These are phyloP conservation scores for Gomphus sp. DNA, from an alignment of 1,284 basidiomycete species.

Conservation along the genomic window DNA sequence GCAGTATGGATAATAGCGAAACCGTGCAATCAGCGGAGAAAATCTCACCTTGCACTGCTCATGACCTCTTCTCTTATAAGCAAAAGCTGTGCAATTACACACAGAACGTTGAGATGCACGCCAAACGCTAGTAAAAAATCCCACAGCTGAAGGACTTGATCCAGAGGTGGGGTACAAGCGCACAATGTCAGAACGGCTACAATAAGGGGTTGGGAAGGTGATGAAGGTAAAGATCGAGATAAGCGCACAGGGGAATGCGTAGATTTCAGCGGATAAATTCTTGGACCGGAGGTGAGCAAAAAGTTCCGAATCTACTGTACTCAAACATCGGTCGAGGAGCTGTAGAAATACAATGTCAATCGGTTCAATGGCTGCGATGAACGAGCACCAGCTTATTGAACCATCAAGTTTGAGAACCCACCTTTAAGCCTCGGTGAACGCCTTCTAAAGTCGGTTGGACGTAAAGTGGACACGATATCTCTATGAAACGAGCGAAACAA, in stretches of 20 bases:
- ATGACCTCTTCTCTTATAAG: conserved; percentile 88
- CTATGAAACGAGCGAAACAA: conserved; percentile 92
- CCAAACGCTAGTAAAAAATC: conserved; percentile 96
- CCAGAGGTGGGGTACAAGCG: conserved; percentile 92
- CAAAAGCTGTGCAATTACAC: conserved; percentile 90
- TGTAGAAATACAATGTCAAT: conserved; percentile 23
- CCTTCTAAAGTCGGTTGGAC: conserved; percentile 93
- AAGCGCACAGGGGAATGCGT: conserved; percentile 88
- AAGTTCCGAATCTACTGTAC: conserved; percentile 83
- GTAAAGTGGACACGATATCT: conserved; percentile 87
- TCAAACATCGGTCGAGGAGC: conserved; percentile 87
- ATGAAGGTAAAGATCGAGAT: not conserved
- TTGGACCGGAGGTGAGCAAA: conserved; percentile 78
- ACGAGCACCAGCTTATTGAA: not conserved
- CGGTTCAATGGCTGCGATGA: not conserved
- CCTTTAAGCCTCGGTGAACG: conserved; percentile 89
- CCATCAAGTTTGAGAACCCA: conserved; percentile 25
- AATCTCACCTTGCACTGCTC: conserved; percentile 64
- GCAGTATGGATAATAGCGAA: not conserved
- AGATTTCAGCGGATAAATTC: conserved; percentile 95
- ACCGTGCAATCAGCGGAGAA: not conserved
- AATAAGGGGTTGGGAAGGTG: conserved; percentile 2
- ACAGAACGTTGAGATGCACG: conserved; percentile 91
- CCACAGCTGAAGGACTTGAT: conserved; percentile 92
- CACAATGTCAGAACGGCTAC: conserved; percentile 89